Conservation (phyloP, 345 rosid genomes). For the Garcia nutans region DNA sequence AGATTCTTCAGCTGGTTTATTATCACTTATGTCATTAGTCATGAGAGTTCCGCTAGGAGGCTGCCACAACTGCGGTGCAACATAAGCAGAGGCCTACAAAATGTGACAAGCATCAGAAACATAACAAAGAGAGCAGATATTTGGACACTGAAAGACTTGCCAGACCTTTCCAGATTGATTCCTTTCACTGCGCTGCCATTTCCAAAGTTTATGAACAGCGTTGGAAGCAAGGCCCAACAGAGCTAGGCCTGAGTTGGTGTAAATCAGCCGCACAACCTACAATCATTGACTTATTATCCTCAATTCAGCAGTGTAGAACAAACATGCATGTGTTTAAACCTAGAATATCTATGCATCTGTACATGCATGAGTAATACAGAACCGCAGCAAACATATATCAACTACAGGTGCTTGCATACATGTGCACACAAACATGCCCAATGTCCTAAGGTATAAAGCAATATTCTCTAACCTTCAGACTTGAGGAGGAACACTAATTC, state of each 20-base stretch:
- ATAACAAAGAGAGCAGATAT: background rate
- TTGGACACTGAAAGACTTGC: slow-evolving; percentile 10
- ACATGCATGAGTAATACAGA: background rate
- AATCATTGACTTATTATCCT: slow-evolving; percentile 12
- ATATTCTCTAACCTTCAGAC: background rate
- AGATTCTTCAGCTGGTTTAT: slow-evolving; percentile 56
- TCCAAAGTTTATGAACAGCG: slow-evolving; percentile 72
- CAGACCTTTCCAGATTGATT: slow-evolving; percentile 56
- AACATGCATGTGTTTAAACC: background rate
- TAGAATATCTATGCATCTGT: background rate
- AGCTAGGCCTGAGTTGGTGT: slow-evolving; percentile 59
- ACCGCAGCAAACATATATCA: background rate
- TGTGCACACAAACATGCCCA: background rate
- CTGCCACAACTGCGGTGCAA: slow-evolving; percentile 73
- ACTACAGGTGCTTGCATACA: background rate
- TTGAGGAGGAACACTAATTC: background rate
- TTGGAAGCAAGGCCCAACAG: slow-evolving; percentile 54
- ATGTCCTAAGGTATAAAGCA: background rate
- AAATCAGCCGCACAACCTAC: slow-evolving; percentile 55
- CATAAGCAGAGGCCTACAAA: slow-evolving; percentile 61
- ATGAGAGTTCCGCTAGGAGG: slow-evolving; percentile 70
- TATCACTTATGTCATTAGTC: slow-evolving; percentile 68
- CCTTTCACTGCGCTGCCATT: slow-evolving; percentile 61
- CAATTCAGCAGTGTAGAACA: background rate
- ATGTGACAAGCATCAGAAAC: slow-evolving; percentile 17